Evolutionary conservation across 1,284 basidiomycete species (phyloP).

Genomic region (Sanghuangporus baumii): DNA sequence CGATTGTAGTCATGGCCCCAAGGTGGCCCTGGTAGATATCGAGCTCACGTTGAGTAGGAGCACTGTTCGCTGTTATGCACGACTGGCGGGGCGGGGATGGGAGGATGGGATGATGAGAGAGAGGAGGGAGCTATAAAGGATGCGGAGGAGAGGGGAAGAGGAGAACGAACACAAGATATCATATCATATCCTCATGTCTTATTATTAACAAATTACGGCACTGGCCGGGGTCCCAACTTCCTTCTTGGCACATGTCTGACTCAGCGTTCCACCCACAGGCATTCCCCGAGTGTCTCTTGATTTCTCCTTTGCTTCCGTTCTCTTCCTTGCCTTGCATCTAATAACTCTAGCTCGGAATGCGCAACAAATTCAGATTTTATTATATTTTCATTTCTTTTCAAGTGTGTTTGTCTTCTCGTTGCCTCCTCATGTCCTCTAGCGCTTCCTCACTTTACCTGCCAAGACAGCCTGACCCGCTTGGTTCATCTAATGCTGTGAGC

Average conservation of each 20-base stretch:
- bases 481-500: background rate
- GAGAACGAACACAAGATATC: too few relatives aligned
- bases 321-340: background rate
- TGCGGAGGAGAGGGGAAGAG: background rate
- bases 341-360: background rate
- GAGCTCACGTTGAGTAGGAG: background rate
- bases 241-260: background rate
- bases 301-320: background rate
- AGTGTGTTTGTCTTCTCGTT: background rate
- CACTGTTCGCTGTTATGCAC: background rate
- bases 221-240: background rate
- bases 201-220: background rate
- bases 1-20: slow-evolving; percentile 9
- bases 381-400: background rate
- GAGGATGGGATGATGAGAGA: background rate
- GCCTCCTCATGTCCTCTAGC: background rate
- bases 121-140: background rate
- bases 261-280: background rate
- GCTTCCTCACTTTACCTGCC: background rate
- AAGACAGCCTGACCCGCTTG: background rate
- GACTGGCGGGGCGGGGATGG: too few relatives aligned
- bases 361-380: background rate
- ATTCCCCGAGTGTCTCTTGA: background rate
- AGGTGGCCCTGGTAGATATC: background rate
- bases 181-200: too few relatives aligned